These are phyloP conservation scores for Alnus rubra DNA, from an alignment of 306 rosid genomes.

Conservation along the genomic window DNA sequence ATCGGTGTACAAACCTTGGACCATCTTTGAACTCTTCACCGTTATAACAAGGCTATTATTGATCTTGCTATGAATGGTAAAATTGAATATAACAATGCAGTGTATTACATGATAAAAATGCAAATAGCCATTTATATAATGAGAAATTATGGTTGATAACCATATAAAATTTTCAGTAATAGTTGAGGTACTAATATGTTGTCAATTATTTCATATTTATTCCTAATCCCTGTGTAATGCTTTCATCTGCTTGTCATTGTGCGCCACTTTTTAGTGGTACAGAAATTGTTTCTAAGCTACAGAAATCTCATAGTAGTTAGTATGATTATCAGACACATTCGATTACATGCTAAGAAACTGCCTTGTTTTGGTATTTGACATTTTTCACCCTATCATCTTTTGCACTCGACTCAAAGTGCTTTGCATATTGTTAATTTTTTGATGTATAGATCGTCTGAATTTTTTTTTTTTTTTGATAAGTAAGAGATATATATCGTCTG, in stretches of 20 bases:
- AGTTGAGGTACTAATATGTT: not conserved
- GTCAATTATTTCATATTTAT: not conserved
- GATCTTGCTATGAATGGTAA: no score
- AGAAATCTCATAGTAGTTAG: not conserved
- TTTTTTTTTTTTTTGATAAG: no score
- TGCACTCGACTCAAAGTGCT: not conserved
- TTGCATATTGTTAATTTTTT: not conserved
- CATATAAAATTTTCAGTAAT: not conserved
- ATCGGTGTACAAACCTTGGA: no score
- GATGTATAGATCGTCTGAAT: not conserved
- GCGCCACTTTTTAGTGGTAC: not conserved
- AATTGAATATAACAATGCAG: no score
- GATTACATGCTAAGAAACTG: not conserved
- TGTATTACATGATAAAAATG: no score
- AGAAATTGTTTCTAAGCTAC: not conserved
- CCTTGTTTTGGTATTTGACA: not conserved
- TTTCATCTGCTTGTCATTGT: not conserved
- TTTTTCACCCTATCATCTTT: not conserved
- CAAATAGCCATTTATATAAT: no score
- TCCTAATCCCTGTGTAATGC: not conserved
- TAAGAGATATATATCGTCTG: not conserved
- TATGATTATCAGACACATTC: not conserved
- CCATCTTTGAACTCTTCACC: no score
- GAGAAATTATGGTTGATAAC: not conserved
- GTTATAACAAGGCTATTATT: no score